Evolutionary conservation across 139 green algal genomes (phyloP), one percentile per base, ranked within the genome.

Genomic region (Micromonas pusilla): DNA sequence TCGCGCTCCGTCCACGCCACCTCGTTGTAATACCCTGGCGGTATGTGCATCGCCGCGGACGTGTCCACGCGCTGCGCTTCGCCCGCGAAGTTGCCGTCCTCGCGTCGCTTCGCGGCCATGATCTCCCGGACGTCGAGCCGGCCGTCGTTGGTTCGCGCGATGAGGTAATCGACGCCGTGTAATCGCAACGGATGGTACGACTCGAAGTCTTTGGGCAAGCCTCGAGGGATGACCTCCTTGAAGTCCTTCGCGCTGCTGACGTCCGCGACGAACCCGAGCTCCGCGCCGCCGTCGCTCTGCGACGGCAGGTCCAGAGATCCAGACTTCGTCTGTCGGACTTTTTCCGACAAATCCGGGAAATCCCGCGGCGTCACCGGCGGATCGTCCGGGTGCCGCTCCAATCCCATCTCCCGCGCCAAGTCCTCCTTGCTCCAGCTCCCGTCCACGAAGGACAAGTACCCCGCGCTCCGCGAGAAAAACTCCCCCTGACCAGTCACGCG

Each of bases 381-480:
- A 31, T 39, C 28, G 31, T 70, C 63, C 16, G 20, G 1, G 63
- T 70, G 21, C 21, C 31, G 28, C 6, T 70, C 31, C 63, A 70
- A 2, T 25, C 68, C 68, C 21, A 75, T 38, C 68, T 75, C 37
- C n/a, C 68, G 68, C 68, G 30, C 53, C 19, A 62, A 6, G 53
- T 75, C 68, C 30, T 75, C 68, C 19, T 75, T 39, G 37, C 19
- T 63, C 21, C 31, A 75, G 23, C 53, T 39, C 5, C 53, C 30
- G 34, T 75, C 68, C 20, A 75, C 68, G 30, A 75, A 75, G 6
- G 68, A 75, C 38, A 75, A 62, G 33, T 75, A 75, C 23, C 68
- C 68, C 2, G 68, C 68, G 0, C 34, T 62, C 19, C 68, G 68
- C 32, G 37, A 63, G 37, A 62, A 75, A 52, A 73, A 54, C 33